phyloP scores from a whole-genome alignment of 192 early-diverging fungal species.

The Phycomyces nitens region DNA sequence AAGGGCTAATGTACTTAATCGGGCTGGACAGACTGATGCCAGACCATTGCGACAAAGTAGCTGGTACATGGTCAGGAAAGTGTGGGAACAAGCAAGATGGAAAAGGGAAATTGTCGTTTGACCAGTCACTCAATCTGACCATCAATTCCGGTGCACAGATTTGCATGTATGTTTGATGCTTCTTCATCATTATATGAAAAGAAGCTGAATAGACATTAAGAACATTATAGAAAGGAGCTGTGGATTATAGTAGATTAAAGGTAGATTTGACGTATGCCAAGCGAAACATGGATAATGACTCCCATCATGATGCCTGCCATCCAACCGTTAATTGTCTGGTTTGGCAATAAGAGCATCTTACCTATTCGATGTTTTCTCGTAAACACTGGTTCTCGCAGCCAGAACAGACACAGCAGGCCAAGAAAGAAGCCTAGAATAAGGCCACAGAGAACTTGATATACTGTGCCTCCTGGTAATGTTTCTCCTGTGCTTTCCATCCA shows the following conservation, averaged over 20 bases:
- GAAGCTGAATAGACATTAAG: neutral
- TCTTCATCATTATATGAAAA: no score
- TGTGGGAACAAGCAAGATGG: no score
- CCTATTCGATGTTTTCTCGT: conserved; percentile 49
- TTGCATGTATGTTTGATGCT: no score
- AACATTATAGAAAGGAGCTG: neutral
- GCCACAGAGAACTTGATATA: conserved; percentile 48
- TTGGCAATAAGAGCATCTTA: conserved; percentile 20
- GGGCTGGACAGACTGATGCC: no score
- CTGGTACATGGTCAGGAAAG: no score
- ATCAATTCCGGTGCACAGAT: no score
- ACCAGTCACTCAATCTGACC: no score
- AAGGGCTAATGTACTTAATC: no score
- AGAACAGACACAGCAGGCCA: conserved; percentile 49
- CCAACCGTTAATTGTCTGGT: neutral
- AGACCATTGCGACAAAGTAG: no score
- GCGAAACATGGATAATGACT: conserved; percentile 44
- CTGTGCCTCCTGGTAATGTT: conserved; percentile 30
- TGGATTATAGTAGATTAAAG: conserved; percentile 23
- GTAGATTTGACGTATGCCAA: conserved; percentile 44
- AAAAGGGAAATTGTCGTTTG: no score
- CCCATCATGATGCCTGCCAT: conserved; percentile 44
- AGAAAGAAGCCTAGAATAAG: conserved; percentile 54
- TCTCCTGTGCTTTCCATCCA: conserved; percentile 53
- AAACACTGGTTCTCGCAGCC: conserved; percentile 53